These are phyloP conservation scores for Tricholoma bakamatsutake DNA, from an alignment of 768 basidiomycete genomes.

Conservation along the genomic window DNA sequence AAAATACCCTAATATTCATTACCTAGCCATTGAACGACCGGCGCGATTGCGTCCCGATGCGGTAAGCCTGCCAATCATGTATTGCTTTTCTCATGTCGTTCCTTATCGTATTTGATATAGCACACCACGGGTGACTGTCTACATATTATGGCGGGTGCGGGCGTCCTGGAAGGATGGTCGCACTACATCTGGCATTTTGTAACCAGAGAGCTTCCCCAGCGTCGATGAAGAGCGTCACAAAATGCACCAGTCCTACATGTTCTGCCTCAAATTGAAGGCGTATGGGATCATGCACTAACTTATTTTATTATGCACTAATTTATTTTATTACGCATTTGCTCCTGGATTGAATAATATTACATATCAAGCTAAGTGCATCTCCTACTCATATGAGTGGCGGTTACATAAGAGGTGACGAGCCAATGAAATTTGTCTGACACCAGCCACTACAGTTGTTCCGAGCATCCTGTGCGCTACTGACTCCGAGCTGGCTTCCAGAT, in stretches of 20 bases:
- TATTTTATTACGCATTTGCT: background rate
- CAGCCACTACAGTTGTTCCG: no score
- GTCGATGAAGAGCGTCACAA: background rate
- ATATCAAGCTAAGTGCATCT: background rate
- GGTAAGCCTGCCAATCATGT: slow-evolving; percentile 29
- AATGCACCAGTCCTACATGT: background rate
- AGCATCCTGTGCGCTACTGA: no score
- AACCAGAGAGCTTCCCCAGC: slow-evolving; percentile 15
- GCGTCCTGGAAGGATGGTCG: slow-evolving; percentile 45
- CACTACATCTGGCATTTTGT: slow-evolving; percentile 46
- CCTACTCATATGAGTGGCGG: no score
- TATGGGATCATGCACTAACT: background rate
- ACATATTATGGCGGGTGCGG: slow-evolving; percentile 43
- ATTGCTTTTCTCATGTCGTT: background rate
- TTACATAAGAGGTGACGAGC: no score
- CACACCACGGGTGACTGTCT: slow-evolving; percentile 40
- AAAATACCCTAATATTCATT: slow-evolving; percentile 51
- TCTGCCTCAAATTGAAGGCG: background rate
- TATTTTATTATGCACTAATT: background rate
- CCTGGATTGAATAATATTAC: background rate
- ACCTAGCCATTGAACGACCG: slow-evolving; percentile 55
- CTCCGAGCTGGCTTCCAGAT: no score
- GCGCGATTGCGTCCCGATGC: slow-evolving; percentile 60
- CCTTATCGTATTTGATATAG: slow-evolving; percentile 14
- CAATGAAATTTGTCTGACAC: no score